Evolutionary conservation across 2,329 filamentous ascomycete genomes (phyloP).

Genomic region (Fusarium sp.): DNA sequence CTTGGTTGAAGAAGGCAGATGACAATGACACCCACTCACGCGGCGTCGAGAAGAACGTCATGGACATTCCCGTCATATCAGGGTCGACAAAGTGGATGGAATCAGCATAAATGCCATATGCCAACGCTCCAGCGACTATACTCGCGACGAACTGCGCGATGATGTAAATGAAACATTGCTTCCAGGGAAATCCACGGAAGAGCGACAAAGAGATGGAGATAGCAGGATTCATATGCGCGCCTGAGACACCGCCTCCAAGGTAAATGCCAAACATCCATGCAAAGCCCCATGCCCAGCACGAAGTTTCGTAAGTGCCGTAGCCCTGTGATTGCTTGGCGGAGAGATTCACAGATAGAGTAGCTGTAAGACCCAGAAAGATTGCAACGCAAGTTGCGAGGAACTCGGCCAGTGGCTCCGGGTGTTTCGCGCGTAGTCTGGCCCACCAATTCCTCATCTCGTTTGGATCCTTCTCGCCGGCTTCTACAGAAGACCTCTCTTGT

Average conservation of each 20-base stretch:
- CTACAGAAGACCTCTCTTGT: slow-evolving; percentile 27
- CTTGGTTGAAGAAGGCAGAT: slow-evolving; percentile 54
- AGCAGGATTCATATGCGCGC: slow-evolving; percentile 53
- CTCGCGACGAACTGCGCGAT: slow-evolving; percentile 21
- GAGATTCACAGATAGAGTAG: slow-evolving; percentile 34
- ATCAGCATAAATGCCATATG: slow-evolving; percentile 27
- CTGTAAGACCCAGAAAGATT: slow-evolving; percentile 37
- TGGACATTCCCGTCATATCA: slow-evolving; percentile 47
- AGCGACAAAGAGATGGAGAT: slow-evolving; percentile 54
- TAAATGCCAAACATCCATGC: slow-evolving; percentile 48
- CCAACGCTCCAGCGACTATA: slow-evolving; percentile 16
- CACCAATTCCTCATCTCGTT: slow-evolving; percentile 44
- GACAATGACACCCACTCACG: slow-evolving; percentile 41
- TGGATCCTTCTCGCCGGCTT: slow-evolving; percentile 25
- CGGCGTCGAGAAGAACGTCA: slow-evolving; percentile 54
- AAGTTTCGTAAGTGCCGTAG: slow-evolving; percentile 43
- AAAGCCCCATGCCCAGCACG: slow-evolving; percentile 46
- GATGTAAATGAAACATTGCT: slow-evolving; percentile 43
- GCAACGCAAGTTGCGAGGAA: slow-evolving; percentile 40
- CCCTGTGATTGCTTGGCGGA: slow-evolving; percentile 25
- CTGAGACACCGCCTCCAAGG: slow-evolving; percentile 47
- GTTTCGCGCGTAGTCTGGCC: slow-evolving; percentile 38
- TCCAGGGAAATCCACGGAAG: slow-evolving; percentile 56
- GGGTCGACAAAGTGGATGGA: slow-evolving; percentile 49
- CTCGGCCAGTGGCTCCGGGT: slow-evolving; percentile 43